Conservation (phyloP, 2,329 filamentous ascomycete genomes). For the Penicillium sp. region DNA sequence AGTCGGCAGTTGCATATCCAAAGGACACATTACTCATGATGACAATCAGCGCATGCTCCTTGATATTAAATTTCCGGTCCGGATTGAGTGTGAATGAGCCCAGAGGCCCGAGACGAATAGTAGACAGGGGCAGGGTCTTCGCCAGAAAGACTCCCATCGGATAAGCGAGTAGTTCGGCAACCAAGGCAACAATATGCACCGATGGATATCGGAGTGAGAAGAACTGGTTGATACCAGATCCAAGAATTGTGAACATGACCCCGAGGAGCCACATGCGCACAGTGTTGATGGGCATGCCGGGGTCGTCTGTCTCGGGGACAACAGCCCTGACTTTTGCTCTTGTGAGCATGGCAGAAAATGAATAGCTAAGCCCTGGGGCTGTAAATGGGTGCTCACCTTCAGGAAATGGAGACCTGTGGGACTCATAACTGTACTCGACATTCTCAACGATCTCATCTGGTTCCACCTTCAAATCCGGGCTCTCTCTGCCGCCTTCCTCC, state of each 20-base stretch:
- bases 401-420: constrained; percentile 31
- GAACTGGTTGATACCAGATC: constrained; percentile 53
- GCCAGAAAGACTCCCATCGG: constrained; percentile 48
- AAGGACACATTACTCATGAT: constrained; percentile 57
- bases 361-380: neutral
- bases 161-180: constrained; percentile 51
- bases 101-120: constrained; percentile 24
- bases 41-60: constrained; percentile 52
- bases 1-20: constrained; percentile 50
- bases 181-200: constrained; percentile 51
- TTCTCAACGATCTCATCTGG: constrained; percentile 13
- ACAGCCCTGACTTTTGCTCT: constrained; percentile 26
- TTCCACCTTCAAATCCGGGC: constrained; percentile 8
- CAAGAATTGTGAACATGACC: constrained; percentile 47
- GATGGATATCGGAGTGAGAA: constrained; percentile 53
- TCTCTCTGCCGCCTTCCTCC: constrained; percentile 19
- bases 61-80: constrained; percentile 52
- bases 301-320: constrained; percentile 35
- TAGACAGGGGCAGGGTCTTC: constrained; percentile 43
- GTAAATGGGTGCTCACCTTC: constrained; percentile 18
- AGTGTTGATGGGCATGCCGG: constrained; percentile 32
- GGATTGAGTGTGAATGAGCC: constrained; percentile 42
- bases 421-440: constrained; percentile 29
- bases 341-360: neutral
- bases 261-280: constrained; percentile 50